Evolutionary conservation across 2,329 filamentous ascomycete species (phyloP).

Genomic region (Kalmusia sp.): DNA sequence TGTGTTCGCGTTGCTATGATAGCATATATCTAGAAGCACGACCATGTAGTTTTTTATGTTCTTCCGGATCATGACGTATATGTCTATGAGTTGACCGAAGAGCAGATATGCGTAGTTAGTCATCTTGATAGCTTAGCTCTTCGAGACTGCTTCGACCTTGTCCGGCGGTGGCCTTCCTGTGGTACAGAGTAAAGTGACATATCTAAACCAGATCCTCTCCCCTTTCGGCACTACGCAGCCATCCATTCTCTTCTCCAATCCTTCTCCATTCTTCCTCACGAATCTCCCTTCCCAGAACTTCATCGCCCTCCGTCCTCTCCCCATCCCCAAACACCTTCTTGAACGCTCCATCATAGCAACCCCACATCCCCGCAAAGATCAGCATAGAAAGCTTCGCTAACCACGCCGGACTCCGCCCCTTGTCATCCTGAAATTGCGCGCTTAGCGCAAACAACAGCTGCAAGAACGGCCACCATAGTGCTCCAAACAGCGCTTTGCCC

Average conservation of each 20-base stretch:
- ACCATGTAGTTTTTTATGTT: too few relatives aligned
- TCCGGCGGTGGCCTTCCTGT: too few relatives aligned
- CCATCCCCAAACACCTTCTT: constrained; percentile 82
- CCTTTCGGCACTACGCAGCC: background rate
- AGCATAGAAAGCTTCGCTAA: constrained; percentile 60
- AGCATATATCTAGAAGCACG: too few relatives aligned
- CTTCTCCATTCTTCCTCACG: constrained; percentile 1
- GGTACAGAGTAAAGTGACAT: too few relatives aligned
- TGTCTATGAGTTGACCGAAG: too few relatives aligned
- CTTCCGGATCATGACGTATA: too few relatives aligned
- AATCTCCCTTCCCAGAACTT: constrained; percentile 10
- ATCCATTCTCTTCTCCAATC: constrained; percentile 1
- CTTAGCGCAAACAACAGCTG: constrained; percentile 60
- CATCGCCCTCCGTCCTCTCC: constrained; percentile 64
- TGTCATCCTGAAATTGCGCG: constrained; percentile 64
- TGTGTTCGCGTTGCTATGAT: too few relatives aligned
- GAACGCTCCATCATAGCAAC: constrained; percentile 68
- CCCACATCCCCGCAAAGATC: constrained; percentile 67
- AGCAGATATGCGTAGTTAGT: too few relatives aligned
- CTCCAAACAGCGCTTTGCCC: constrained; percentile 69
- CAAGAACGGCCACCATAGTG: constrained; percentile 66
- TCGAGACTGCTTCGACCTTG: too few relatives aligned
- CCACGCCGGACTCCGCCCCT: constrained; percentile 75
- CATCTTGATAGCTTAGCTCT: too few relatives aligned
- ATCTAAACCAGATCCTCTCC: background rate